Base-by-base conservation (phyloP, 306 rosid genomes). In the Cercis canadensis region DNA sequence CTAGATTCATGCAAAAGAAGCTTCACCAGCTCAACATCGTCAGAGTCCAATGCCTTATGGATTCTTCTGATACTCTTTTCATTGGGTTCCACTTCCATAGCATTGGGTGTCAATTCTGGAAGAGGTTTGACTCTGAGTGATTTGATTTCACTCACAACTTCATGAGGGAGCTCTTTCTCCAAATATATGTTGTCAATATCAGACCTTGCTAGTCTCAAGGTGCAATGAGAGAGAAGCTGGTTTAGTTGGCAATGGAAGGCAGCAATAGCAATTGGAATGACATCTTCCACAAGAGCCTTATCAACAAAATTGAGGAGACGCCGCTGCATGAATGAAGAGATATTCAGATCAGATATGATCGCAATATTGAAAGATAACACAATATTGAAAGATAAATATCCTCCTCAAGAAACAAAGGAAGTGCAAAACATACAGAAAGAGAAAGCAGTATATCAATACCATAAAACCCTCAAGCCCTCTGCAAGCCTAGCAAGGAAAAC, bases 231-330 rank as follows among this genome's bases (percentile, higher is more conserved):
- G 73, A 31, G 82, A 63, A 95, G 96, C 75, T 77, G 96, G 34
- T 36, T 78, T 73, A 87, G 73, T 57, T 87, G 81, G 82, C 87
- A 91, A 75, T 83, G 82, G 70, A 76, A 79, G 47, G 96, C 90
- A 58, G 82, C 96, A 53, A 76, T 29, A 39, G 91, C 91, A 75
- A 95, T 87, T 11, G 92, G 90, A 45, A 95, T 77, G 53, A 91
- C 85, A 45, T 91, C 99, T 83, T 95, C 97, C 57, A 86, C 96
- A 62, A 82, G 63, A 36, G 97, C 96, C 83, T 89, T 95, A 75
- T 84, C 99, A 3, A 91, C 84, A 60, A 89, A 91, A 78, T 87
- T 85, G 44, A 81, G 73, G 63, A 95, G 97, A 32, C 82, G 89
- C 29, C 96, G 83, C 99, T 95, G 81, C 87, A 89, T 69, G 59